phyloP scores from a whole-genome alignment of 345 rosid species.

The Arabis hirsuta region DNA sequence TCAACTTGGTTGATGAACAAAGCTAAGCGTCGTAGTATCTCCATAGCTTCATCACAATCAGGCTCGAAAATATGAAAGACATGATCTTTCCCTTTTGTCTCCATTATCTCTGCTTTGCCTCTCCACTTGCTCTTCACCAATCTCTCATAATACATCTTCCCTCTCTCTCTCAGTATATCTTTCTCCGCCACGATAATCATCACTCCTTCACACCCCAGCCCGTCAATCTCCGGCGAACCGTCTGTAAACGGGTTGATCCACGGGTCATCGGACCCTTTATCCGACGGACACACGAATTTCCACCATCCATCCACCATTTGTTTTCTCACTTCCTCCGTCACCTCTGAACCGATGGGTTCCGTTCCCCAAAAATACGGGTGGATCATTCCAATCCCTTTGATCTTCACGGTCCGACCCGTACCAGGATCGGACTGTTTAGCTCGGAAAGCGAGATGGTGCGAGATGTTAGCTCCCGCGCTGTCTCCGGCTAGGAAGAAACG shows the following conservation, averaged over 20 bases:
- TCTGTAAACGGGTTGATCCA: constrained; percentile 71
- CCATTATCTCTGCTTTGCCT: constrained; percentile 59
- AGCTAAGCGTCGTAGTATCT: constrained; percentile 53
- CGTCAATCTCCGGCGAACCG: constrained; percentile 52
- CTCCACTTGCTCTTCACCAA: constrained; percentile 59
- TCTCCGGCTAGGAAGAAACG: constrained; percentile 64
- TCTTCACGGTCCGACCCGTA: constrained; percentile 26
- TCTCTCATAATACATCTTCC: constrained; percentile 56
- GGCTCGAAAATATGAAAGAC: constrained; percentile 72
- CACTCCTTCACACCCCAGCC: constrained; percentile 57
- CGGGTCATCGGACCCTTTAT: constrained; percentile 75
- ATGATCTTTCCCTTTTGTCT: constrained; percentile 68
- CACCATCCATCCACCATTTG: constrained; percentile 84
- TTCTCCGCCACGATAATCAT: constrained; percentile 64
- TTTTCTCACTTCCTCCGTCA: constrained; percentile 47
- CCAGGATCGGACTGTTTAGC: constrained; percentile 31
- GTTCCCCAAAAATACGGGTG: constrained; percentile 75
- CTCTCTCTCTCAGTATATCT: constrained; percentile 67
- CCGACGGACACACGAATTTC: constrained; percentile 67
- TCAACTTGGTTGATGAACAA: constrained; percentile 48
- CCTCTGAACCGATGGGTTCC: constrained; percentile 65
- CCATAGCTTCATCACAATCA: constrained; percentile 52
- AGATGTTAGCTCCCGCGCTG: constrained; percentile 75
- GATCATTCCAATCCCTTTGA: constrained; percentile 71
- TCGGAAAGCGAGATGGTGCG: constrained; percentile 65